Conservation (phyloP, 2,329 filamentous ascomycete species). For the Orbilia brochopaga region DNA sequence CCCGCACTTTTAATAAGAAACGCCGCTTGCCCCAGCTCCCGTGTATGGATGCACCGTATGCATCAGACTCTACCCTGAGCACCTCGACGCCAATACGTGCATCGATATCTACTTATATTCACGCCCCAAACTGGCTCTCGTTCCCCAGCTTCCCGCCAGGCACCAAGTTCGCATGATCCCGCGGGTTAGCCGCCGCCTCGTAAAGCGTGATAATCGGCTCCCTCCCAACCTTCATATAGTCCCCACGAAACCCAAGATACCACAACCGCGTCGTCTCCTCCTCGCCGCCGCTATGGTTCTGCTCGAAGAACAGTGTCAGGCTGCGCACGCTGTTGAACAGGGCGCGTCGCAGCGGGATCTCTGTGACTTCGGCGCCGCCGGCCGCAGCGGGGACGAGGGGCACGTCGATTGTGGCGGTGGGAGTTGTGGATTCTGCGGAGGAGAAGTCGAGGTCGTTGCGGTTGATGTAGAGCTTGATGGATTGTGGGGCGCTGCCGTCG, state of each 20-base stretch:
- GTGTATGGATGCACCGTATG: background rate
- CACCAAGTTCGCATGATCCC: constrained; percentile 70
- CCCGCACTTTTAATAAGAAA: too few relatives aligned
- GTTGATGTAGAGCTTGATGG: constrained; percentile 87
- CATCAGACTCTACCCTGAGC: background rate
- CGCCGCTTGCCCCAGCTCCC: background rate
- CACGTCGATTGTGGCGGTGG: constrained; percentile 78
- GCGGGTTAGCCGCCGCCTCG: constrained; percentile 90
- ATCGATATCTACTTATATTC: background rate
- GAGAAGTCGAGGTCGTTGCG: constrained; percentile 84
- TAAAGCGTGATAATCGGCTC: constrained; percentile 88
- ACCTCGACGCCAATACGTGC: background rate
- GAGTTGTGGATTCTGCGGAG: constrained; percentile 70
- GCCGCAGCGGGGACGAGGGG: constrained; percentile 67
- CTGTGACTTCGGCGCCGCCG: constrained; percentile 71
- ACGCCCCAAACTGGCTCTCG: constrained; percentile 37
- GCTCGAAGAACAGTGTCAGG: constrained; percentile 84
- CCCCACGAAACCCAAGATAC: constrained; percentile 91
- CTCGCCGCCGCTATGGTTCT: constrained; percentile 77
- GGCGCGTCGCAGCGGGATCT: constrained; percentile 84
- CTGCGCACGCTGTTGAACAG: constrained; percentile 84
- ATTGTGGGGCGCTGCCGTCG: constrained; percentile 74
- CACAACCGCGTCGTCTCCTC: constrained; percentile 78
- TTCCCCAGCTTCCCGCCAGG: constrained; percentile 50
- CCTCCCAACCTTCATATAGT: constrained; percentile 84